Conservation (phyloP, 257 asterid species). For the Rubia yunnanensis region DNA sequence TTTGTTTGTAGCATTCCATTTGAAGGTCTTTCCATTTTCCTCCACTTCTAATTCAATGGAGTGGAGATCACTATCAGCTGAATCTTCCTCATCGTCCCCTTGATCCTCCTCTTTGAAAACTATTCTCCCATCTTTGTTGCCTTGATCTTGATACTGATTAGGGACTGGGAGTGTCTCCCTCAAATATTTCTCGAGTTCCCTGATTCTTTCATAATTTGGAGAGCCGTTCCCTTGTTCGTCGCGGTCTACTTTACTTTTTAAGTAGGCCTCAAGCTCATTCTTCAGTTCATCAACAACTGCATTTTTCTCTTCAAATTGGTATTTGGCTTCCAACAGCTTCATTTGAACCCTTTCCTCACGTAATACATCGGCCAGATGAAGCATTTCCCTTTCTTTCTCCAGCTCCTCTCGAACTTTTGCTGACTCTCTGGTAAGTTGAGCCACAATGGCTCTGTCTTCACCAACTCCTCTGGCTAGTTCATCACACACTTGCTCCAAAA, state of each 20-base stretch:
- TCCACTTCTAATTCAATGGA: slow-evolving; percentile 30
- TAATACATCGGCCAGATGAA: slow-evolving; percentile 74
- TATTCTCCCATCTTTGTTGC: slow-evolving; percentile 16
- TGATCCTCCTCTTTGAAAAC: slow-evolving; percentile 15
- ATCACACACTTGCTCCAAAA: slow-evolving; percentile 83
- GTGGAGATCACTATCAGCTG: slow-evolving; percentile 28
- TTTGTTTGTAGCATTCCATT: slow-evolving; percentile 47
- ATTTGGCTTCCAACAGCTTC: slow-evolving; percentile 91
- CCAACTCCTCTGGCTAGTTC: slow-evolving; percentile 82
- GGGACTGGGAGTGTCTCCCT: slow-evolving; percentile 67
- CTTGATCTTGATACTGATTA: slow-evolving; percentile 23
- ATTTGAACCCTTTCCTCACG: slow-evolving; percentile 98
- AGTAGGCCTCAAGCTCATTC: slow-evolving; percentile 61
- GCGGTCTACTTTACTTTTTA: slow-evolving; percentile 38
- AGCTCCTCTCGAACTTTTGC: slow-evolving; percentile 64
- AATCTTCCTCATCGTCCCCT: slow-evolving; percentile 16
- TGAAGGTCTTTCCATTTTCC: slow-evolving; percentile 26
- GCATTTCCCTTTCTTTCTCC: slow-evolving; percentile 95
- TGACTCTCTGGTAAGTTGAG: slow-evolving; percentile 58
- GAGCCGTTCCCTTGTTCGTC: slow-evolving; percentile 44
- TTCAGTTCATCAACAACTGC: slow-evolving; percentile 59
- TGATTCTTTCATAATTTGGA: slow-evolving; percentile 61
- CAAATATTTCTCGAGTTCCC: slow-evolving; percentile 67
- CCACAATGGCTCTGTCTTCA: slow-evolving; percentile 79
- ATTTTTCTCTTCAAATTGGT: slow-evolving; percentile 88